Percentiles rank a stretch among this genome's conserved stretches.
Evolutionary conservation across 768 basidiomycete species (phyloP).

Genomic region (Termitomyces sp.): DNA sequence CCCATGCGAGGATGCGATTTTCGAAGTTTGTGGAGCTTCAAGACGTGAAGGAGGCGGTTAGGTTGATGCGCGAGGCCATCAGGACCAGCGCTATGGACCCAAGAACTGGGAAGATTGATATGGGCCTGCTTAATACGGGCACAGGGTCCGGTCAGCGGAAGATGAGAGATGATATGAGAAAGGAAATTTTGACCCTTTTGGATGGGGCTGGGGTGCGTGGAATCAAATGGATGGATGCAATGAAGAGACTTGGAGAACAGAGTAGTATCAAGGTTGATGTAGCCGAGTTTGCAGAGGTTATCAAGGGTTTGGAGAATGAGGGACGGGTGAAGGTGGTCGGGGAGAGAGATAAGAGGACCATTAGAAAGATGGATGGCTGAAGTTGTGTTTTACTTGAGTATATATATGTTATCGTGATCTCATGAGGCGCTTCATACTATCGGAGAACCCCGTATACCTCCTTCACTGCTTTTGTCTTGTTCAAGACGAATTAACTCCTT

Average conservation of each 20-base stretch:
- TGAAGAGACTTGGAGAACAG: constrained; percentile 76
- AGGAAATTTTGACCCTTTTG: constrained; percentile 67
- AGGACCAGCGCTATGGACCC: constrained; percentile 95
- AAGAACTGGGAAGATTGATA: constrained; percentile 94
- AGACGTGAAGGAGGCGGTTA: no score
- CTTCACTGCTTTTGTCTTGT: no score
- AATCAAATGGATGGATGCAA: constrained; percentile 78
- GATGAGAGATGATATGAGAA: constrained; percentile 85
- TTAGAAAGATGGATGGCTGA: constrained; percentile 57
- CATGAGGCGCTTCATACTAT: no score
- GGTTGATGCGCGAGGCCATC: constrained; percentile 94
- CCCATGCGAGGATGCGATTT: no score
- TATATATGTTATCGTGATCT: no score
- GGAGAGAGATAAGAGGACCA: constrained; percentile 79
- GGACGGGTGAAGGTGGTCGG: constrained; percentile 83
- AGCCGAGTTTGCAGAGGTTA: constrained; percentile 77
- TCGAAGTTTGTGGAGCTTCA: no score
- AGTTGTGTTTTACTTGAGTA: background rate
- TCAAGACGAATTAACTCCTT: no score
- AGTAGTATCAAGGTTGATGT: constrained; percentile 77
- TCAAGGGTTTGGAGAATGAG: constrained; percentile 77
- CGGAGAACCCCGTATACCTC: no score
- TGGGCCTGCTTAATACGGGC: constrained; percentile 92
- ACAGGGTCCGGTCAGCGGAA: constrained; percentile 84
- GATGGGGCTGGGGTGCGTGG: constrained; percentile 53